Base-by-base conservation (phyloP, 2,329 filamentous ascomycete species). In the Curvularia sp. region DNA sequence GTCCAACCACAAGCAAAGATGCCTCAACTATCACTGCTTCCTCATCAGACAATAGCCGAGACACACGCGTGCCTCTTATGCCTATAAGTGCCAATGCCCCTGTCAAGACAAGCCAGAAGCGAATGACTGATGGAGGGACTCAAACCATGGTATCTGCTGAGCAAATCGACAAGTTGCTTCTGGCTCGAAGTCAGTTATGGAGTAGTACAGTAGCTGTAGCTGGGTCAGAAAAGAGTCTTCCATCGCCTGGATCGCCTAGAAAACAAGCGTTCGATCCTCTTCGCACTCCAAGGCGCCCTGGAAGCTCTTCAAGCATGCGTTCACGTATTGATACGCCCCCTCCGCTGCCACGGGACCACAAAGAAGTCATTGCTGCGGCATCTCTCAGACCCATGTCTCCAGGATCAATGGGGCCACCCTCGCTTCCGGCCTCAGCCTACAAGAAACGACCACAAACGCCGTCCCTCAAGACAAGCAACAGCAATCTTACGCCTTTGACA, bases 61-160 rank as follows among this genome's bases (percentile, higher is more conserved):
- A 70, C 23, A 61, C 36, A 7, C 69, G 70, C 19, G 54, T 61
- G n/a, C 68, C 73, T 21, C 60, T 77, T 25, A 52, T 57, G 30
- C 55, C 67, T 18, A 64, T 74, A 49, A 63, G 64, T 43, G 53
- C 65, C 21, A 75, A 76, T 52, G 51, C 50, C 2, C 46, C 61
- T 9, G 62, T 64, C 21, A 67, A 74, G 73, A 21, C 61, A 18
- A 39, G 75, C 79, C 53, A 54, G 39, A 58, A 57, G 10, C 42
- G 59, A 19, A 89, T 83, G 60, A 80, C 82, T 19, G 92, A 96
- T 68, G 89, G 90, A 65, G 86, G 88, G 52, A 89, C 90, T 13
- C 94, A 97, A 78, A 97, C 93, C 23, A 83, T 89, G 38, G 81
- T 97, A 28, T 96, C 92, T n/a, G 86, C 91, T 0, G 86, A 90